Conservation (phyloP, 768 basidiomycete genomes). For the Pisolithus albus region DNA sequence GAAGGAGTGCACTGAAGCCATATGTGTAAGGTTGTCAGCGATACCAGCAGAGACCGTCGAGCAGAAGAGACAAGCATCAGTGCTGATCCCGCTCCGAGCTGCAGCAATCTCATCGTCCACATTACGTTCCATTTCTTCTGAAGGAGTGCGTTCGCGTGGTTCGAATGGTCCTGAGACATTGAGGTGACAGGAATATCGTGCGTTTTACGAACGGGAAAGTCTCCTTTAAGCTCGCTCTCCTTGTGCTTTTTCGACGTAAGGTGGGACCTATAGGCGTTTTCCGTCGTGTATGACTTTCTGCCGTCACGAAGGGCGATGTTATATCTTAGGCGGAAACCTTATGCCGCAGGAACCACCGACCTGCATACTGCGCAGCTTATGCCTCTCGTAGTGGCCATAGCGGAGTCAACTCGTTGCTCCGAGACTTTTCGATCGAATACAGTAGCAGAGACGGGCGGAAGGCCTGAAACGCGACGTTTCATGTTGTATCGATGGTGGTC, state of each 20-base stretch:
- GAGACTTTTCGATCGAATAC: slow-evolving; percentile 86
- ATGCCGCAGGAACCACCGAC: slow-evolving; percentile 41
- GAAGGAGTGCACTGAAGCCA: slow-evolving; percentile 85
- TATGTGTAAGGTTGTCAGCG: slow-evolving; percentile 73
- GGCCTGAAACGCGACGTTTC: slow-evolving; percentile 87
- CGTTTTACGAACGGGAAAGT: slow-evolving; percentile 13
- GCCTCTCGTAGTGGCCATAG: slow-evolving; percentile 52
- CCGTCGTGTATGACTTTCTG: slow-evolving; percentile 85
- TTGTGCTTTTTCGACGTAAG: slow-evolving; percentile 84
- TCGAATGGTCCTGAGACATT: slow-evolving; percentile 2
- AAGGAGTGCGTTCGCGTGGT: slow-evolving; percentile 26
- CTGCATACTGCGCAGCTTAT: slow-evolving; percentile 74
- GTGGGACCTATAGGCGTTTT: slow-evolving; percentile 87
- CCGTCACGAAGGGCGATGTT: background rate
- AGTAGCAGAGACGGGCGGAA: slow-evolving; percentile 74
- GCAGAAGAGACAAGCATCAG: slow-evolving; percentile 85
- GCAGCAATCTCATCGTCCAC: slow-evolving; percentile 73
- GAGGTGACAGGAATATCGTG: slow-evolving; percentile 8
- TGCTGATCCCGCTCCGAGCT: slow-evolving; percentile 54
- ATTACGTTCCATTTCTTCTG: slow-evolving; percentile 42
- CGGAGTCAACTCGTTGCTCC: slow-evolving; percentile 67
- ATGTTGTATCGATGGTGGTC: slow-evolving; percentile 98
- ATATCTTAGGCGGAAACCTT: background rate
- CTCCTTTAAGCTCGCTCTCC: slow-evolving; percentile 58
- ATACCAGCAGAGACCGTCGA: slow-evolving; percentile 41